Conservation (phyloP, 179 eudicot genomes). For the Carnegiea gigantea region DNA sequence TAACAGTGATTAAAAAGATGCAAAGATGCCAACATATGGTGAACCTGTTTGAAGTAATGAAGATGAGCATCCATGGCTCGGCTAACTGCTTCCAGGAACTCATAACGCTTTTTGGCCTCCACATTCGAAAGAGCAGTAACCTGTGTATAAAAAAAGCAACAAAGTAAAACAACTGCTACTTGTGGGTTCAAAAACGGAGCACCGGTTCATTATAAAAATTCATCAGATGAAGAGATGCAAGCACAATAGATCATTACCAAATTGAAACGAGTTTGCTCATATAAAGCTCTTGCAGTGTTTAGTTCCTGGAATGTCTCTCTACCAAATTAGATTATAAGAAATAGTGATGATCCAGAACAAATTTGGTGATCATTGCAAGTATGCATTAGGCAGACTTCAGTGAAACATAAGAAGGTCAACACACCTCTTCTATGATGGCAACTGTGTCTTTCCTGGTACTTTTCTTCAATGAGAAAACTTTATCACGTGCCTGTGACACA, state of each 20-base stretch:
- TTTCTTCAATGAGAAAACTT: slow-evolving; percentile 71
- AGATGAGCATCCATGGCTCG: slow-evolving; percentile 92
- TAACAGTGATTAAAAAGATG: neutral
- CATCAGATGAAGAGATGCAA: slow-evolving; percentile 3
- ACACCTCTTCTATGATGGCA: slow-evolving; percentile 75
- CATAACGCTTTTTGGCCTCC: slow-evolving; percentile 85
- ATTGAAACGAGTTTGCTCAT: slow-evolving; percentile 86
- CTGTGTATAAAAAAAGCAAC: slow-evolving; percentile 35
- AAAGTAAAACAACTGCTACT: neutral
- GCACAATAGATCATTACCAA: slow-evolving; percentile 47
- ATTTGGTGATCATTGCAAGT: slow-evolving; percentile 14
- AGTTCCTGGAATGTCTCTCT: slow-evolving; percentile 89
- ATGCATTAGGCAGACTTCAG: slow-evolving; percentile 2
- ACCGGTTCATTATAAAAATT: neutral
- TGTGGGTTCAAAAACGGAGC: neutral
- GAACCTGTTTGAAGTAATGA: slow-evolving; percentile 85
- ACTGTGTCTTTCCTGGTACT: slow-evolving; percentile 72
- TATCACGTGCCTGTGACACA: slow-evolving; percentile 71
- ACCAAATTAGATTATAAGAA: slow-evolving; percentile 60
- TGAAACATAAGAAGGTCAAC: slow-evolving; percentile 19
- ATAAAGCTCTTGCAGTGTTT: slow-evolving; percentile 65
- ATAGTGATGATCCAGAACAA: slow-evolving; percentile 40
- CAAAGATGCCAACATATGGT: slow-evolving; percentile 15
- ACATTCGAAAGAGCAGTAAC: slow-evolving; percentile 73
- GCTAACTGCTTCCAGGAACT: slow-evolving; percentile 81